Evolutionary conservation across 805 yeast species (phyloP).

Genomic region (Suhomyces prunicola): DNA sequence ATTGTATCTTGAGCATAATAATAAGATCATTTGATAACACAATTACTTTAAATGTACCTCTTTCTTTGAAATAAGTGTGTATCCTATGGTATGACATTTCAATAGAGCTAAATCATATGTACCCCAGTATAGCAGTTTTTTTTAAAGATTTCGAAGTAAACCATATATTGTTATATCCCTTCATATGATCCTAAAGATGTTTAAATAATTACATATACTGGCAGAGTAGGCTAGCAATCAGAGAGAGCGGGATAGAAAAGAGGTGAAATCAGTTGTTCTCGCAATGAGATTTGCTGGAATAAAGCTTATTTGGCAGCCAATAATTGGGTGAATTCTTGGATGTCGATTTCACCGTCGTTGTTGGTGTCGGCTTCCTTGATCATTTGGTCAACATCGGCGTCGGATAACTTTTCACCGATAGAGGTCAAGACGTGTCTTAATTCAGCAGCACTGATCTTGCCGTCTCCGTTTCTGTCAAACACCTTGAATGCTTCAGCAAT

Average conservation of each 20-base stretch:
- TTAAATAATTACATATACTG: not conserved
- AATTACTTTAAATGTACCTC: too few relatives aligned
- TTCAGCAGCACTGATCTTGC: constrained; percentile 94
- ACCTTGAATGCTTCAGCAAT: constrained; percentile 97
- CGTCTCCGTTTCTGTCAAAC: constrained; percentile 94
- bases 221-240: not conserved
- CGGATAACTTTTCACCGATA: constrained; percentile 94
- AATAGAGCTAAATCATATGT: too few relatives aligned
- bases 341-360: constrained; percentile 96
- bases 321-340: constrained; percentile 91
- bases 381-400: constrained; percentile 97
- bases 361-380: constrained; percentile 91
- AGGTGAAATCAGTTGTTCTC: not conserved
- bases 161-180: not conserved
- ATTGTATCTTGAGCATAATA: too few relatives aligned
- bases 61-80: too few relatives aligned
- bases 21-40: too few relatives aligned
- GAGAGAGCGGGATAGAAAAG: not conserved
- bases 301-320: constrained; percentile 62
- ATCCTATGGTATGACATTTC: too few relatives aligned
- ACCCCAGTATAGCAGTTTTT: too few relatives aligned
- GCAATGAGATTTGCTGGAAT: not conserved
- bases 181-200: not conserved
- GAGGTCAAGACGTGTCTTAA: constrained; percentile 95
- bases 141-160: not conserved